Conservation (phyloP, 2,329 filamentous ascomycete species). For the Diaporthe citrichinensis region DNA sequence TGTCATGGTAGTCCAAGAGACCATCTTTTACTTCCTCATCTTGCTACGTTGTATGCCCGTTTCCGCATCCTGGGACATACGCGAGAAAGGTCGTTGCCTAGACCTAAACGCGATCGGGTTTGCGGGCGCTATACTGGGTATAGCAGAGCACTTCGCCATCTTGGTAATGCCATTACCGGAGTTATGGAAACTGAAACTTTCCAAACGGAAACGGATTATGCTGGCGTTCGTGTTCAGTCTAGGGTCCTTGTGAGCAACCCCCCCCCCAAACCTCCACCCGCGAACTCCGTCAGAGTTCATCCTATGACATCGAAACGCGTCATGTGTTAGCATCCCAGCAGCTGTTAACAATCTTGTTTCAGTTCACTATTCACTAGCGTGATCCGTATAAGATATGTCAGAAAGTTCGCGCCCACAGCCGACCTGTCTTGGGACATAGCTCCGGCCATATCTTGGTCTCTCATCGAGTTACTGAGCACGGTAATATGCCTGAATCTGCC, state of each 20-base stretch:
- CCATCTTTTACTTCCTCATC: slow-evolving; percentile 27
- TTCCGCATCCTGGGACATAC: slow-evolving; percentile 33
- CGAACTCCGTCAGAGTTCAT: not conserved
- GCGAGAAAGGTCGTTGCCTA: slow-evolving; percentile 21
- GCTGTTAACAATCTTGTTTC: not conserved
- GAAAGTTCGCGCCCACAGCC: slow-evolving; percentile 28
- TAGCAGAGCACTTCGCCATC: slow-evolving; percentile 28
- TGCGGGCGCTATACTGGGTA: slow-evolving; percentile 23
- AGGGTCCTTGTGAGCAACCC: slow-evolving; percentile 30
- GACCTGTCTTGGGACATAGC: slow-evolving; percentile 35
- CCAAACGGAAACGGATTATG: slow-evolving; percentile 24
- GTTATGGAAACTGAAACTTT: slow-evolving; percentile 34
- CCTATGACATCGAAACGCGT: not conserved
- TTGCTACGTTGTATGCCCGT: slow-evolving; percentile 23
- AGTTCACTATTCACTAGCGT: slow-evolving; percentile 33
- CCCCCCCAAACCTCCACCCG: not conserved
- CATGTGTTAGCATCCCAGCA: slow-evolving; percentile 7
- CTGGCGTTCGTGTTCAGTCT: slow-evolving; percentile 31
- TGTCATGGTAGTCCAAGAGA: slow-evolving; percentile 26
- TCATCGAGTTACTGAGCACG: slow-evolving; percentile 32
- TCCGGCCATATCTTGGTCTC: slow-evolving; percentile 33
- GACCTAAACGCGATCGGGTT: slow-evolving; percentile 34
- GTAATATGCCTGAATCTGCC: slow-evolving; percentile 35
- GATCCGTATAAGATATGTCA: slow-evolving; percentile 34
- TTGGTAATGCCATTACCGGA: slow-evolving; percentile 31